phyloP scores from a whole-genome alignment of 345 rosid species.

The Cardamine occulta region DNA sequence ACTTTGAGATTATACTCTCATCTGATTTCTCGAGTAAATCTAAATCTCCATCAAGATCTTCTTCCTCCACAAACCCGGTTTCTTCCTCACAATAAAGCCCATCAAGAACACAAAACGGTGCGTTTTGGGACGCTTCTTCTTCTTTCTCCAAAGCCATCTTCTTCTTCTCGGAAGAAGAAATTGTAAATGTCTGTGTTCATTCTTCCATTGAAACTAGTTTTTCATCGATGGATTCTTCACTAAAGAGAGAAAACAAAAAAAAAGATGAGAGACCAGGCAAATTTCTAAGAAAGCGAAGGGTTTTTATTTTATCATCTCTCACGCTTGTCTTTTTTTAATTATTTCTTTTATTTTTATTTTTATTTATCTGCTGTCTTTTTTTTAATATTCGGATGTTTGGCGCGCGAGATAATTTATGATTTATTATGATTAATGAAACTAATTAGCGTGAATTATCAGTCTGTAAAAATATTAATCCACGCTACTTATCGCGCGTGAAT shows the following conservation, averaged over 20 bases:
- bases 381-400: conserved; percentile 9
- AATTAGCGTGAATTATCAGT: not conserved
- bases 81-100: conserved; percentile 77
- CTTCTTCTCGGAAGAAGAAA: conserved; percentile 62
- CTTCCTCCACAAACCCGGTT: conserved; percentile 40
- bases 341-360: not conserved
- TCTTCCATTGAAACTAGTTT: conserved; percentile 45
- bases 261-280: conserved; percentile 38
- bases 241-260: conserved; percentile 20
- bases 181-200: conserved; percentile 54
- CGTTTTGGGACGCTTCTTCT: conserved; percentile 42
- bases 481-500: not conserved
- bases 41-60: conserved; percentile 38
- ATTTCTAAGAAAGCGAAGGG: conserved; percentile 47
- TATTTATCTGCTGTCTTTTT: not conserved
- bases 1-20: conserved; percentile 41
- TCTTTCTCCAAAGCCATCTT: conserved; percentile 62
- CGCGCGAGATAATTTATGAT: conserved; percentile 6
- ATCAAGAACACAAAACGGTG: conserved; percentile 52
- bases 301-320: conserved; percentile 59
- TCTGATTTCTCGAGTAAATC: conserved; percentile 37
- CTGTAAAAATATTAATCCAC: not conserved
- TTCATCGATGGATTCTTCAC: conserved; percentile 16
- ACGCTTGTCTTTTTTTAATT: conserved; percentile 48
- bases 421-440: not conserved